Evolutionary conservation across 306 rosid genomes (phyloP).

Genomic region (Pueraria montana): DNA sequence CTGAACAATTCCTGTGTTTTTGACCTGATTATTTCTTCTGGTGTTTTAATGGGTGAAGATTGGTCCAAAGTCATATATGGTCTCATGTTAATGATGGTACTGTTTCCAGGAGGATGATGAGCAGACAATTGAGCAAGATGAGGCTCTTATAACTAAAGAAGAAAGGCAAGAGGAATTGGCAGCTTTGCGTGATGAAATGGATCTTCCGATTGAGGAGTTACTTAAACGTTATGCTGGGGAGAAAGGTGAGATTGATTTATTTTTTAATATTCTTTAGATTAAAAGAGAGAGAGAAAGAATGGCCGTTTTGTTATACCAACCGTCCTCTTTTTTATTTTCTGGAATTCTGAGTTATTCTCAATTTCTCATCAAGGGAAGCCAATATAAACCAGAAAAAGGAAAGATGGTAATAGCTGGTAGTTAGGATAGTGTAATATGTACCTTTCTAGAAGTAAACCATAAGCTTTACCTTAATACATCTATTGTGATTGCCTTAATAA

Average conservation of each 20-base stretch:
- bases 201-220: slow-evolving; percentile 94
- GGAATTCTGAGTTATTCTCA: slow-evolving; percentile 18
- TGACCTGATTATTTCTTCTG: slow-evolving; percentile 45
- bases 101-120: slow-evolving; percentile 95
- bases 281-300: slow-evolving; percentile 34
- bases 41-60: slow-evolving; percentile 37
- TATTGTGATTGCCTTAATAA: slow-evolving; percentile 36
- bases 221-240: slow-evolving; percentile 74
- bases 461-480: slow-evolving; percentile 10
- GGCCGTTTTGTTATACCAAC: slow-evolving; percentile 42
- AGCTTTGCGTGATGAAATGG: slow-evolving; percentile 85
- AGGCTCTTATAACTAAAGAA: slow-evolving; percentile 80
- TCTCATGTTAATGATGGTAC: slow-evolving; percentile 47
- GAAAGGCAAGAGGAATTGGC: slow-evolving; percentile 91
- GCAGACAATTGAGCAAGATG: slow-evolving; percentile 88
- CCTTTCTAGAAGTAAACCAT: slow-evolving; percentile 38
- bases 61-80: slow-evolving; percentile 35
- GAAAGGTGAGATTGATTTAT: slow-evolving; percentile 57
- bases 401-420: slow-evolving; percentile 14
- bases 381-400: slow-evolving; percentile 15
- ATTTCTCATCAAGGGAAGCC: slow-evolving; percentile 29
- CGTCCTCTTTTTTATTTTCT: not conserved
- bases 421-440: slow-evolving; percentile 18
- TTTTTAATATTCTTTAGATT: slow-evolving; percentile 1
- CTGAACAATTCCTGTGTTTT: slow-evolving; percentile 40